These are phyloP conservation scores for Pyrenochaeta sp. DNA, from an alignment of 2,329 filamentous ascomycete genomes.

Conservation along the genomic window DNA sequence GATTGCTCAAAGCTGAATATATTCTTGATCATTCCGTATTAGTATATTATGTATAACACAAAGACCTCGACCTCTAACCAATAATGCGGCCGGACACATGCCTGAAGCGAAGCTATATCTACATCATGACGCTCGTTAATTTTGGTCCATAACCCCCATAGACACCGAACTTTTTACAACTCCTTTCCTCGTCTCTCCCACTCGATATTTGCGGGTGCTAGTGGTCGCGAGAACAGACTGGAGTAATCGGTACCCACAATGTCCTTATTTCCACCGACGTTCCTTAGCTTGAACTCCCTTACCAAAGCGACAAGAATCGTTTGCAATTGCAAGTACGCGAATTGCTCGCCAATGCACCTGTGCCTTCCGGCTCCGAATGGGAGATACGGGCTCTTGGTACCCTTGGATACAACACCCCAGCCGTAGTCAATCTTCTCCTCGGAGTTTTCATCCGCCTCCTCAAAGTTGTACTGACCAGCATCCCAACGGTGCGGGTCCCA, in stretches of 20 bases:
- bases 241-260: constrained; percentile 75
- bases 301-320: constrained; percentile 82
- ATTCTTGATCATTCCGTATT: constrained; percentile 7
- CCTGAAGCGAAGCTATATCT: constrained; percentile 11
- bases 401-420: constrained; percentile 91
- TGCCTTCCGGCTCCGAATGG: constrained; percentile 94
- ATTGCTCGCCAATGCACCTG: constrained; percentile 95
- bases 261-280: constrained; percentile 72
- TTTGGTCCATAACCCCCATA: not conserved
- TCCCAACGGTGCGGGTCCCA: constrained; percentile 97
- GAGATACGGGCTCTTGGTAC: constrained; percentile 85
- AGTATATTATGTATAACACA: constrained; percentile 5
- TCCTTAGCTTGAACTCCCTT: constrained; percentile 80
- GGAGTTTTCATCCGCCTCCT: constrained; percentile 64
- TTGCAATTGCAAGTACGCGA: constrained; percentile 90
- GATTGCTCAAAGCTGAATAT: too few relatives aligned
- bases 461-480: constrained; percentile 60
- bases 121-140: constrained; percentile 27
- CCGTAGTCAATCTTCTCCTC: constrained; percentile 87
- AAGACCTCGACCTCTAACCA: constrained; percentile 8
- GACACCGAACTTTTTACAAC: constrained; percentile 15
- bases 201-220: constrained; percentile 63
- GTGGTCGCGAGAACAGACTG: constrained; percentile 55
- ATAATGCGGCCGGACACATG: not conserved
- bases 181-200: constrained; percentile 72